Evolutionary conservation across 1,284 basidiomycete genomes (phyloP).

Genomic region (Pseudomicrostroma phylloplanum): DNA sequence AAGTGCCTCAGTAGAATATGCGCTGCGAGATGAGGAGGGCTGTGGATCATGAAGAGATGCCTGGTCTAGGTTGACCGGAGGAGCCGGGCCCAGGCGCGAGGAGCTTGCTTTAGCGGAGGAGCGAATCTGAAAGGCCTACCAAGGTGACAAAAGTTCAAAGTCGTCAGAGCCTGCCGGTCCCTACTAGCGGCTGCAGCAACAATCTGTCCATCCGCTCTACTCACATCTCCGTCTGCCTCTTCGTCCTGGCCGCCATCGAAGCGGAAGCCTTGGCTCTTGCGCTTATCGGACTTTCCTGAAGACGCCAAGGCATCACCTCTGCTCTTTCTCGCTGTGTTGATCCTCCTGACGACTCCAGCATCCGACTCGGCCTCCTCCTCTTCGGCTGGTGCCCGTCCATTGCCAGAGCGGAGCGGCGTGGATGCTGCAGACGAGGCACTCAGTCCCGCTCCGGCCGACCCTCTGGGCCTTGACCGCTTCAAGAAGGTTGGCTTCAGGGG

Average conservation of each 20-base stretch:
- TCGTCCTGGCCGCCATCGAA: neutral
- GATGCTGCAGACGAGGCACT: neutral
- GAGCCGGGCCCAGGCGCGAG: neutral
- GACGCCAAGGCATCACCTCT: neutral
- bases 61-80: neutral
- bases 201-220: neutral
- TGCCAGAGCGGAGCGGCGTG: neutral
- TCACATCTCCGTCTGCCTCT: neutral
- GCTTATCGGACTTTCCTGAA: neutral
- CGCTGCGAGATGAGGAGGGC: neutral
- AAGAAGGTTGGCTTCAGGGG: neutral
- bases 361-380: constrained; percentile 4
- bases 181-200: too few species aligned
- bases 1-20: constrained; percentile 12
- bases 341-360: constrained; percentile 1
- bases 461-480: neutral
- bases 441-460: neutral
- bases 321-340: neutral
- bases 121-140: neutral
- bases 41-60: neutral
- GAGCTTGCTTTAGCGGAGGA: neutral
- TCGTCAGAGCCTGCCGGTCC: too few species aligned
- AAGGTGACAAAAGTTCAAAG: too few species aligned
- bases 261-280: neutral
- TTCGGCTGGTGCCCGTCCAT: neutral